These are phyloP conservation scores for Pistacia vera DNA, from an alignment of 345 rosid species.

Conservation along the genomic window DNA sequence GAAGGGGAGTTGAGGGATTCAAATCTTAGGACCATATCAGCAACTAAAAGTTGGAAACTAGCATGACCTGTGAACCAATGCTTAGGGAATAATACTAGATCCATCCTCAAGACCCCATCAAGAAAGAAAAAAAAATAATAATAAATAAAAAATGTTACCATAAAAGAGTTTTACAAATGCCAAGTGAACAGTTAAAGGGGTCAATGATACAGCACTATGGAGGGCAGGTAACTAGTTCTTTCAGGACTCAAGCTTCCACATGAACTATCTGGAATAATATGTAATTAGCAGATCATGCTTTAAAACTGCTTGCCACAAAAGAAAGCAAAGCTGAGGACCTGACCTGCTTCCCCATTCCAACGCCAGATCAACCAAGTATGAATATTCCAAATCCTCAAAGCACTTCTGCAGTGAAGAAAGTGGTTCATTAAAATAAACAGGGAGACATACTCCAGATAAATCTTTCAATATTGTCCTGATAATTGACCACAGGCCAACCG, in stretches of 20 bases:
- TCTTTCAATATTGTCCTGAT: conserved; percentile 98
- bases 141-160: background rate
- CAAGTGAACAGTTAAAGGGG: background rate
- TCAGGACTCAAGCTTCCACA: conserved; percentile 15
- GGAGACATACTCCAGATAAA: conserved; percentile 98
- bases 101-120: conserved; percentile 7
- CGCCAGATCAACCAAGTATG: conserved; percentile 88
- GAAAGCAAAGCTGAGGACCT: conserved; percentile 40
- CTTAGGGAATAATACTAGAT: conserved; percentile 3
- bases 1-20: too few species aligned
- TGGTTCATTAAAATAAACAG: conserved; percentile 96
- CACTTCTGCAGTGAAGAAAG: conserved; percentile 97
- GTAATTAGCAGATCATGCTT: conserved; percentile 34
- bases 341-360: conserved; percentile 97
- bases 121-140: background rate
- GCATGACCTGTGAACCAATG: conserved; percentile 9
- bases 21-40: background rate
- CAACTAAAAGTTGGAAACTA: background rate
- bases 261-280: conserved; percentile 24
- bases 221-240: conserved; percentile 13
- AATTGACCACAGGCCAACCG: conserved; percentile 96
- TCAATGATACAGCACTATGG: background rate
- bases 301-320: conserved; percentile 33
- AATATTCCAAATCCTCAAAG: conserved; percentile 98
- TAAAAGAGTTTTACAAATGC: background rate